phyloP scores from a whole-genome alignment of 176 grass and related monocot species.

The Zoysia pacifica region DNA sequence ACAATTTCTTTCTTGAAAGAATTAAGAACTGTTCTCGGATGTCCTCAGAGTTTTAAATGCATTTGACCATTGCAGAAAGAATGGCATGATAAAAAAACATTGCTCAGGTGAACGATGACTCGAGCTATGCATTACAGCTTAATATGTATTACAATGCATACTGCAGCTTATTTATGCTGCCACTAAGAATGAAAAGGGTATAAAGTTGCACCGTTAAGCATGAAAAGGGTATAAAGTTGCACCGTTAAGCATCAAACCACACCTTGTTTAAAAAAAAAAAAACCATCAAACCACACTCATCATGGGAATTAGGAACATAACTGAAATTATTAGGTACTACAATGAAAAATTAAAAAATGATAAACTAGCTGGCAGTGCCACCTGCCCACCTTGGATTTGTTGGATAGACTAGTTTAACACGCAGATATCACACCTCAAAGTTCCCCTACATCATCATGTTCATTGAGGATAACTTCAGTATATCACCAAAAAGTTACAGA shows the following conservation, averaged over 20 bases:
- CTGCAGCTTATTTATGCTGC: neutral
- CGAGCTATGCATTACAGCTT: neutral
- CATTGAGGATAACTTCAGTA: slow-evolving; percentile 1
- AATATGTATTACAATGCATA: neutral
- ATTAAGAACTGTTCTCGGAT: neutral
- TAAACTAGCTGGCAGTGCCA: neutral
- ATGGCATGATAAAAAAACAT: neutral
- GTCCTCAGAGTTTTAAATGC: neutral
- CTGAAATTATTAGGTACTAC: neutral
- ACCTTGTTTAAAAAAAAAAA: neutral
- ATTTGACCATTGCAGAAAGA: neutral
- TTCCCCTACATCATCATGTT: slow-evolving; percentile 12
- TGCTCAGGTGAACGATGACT: neutral
- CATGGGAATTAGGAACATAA: neutral
- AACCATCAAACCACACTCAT: neutral
- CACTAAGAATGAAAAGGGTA: neutral
- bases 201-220: neutral
- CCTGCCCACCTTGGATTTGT: neutral
- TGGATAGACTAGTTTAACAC: neutral
- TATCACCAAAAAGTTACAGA: neutral
- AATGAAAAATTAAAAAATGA: neutral
- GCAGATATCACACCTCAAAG: neutral
- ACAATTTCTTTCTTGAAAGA: neutral
- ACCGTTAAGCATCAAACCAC: too few relatives aligned
- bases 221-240: neutral